phyloP scores from a whole-genome alignment of 345 rosid species.

The Citrus sinensis region DNA sequence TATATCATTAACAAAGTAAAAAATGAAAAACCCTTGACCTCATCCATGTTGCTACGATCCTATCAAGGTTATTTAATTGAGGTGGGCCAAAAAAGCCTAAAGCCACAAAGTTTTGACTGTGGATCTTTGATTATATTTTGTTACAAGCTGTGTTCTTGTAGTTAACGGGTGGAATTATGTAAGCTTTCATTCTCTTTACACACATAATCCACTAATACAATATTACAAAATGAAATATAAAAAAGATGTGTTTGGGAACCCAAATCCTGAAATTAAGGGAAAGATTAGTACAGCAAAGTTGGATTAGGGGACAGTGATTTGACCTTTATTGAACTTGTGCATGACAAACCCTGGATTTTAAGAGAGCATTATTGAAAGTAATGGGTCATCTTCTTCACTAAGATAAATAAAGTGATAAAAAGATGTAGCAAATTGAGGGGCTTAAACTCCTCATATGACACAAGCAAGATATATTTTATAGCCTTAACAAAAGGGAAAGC shows the following conservation, averaged over 20 bases:
- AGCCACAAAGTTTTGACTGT: slow-evolving; percentile 9
- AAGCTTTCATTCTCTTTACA: neutral
- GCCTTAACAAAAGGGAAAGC: slow-evolving; percentile 3
- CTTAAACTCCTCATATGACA: neutral
- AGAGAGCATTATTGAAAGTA: slow-evolving; percentile 1
- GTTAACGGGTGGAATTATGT: neutral
- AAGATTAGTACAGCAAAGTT: neutral
- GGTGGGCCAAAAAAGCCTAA: neutral
- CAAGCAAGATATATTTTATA: neutral
- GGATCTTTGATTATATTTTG: neutral
- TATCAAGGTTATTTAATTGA: neutral
- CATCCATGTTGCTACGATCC: neutral
- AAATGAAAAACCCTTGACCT: neutral
- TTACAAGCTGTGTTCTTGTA: neutral
- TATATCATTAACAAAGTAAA: neutral
- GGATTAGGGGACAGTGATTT: slow-evolving; percentile 12
- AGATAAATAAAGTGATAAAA: neutral
- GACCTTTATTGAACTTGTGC: slow-evolving; percentile 23
- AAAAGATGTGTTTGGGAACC: slow-evolving; percentile 3
- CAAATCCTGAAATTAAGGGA: slow-evolving; percentile 19
- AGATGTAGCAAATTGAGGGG: neutral
- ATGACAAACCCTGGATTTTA: slow-evolving; percentile 5
- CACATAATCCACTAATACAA: neutral
- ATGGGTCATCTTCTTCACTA: slow-evolving; percentile 13
- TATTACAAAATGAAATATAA: neutral